phyloP scores from a whole-genome alignment of 495 filamentous ascomycete genomes.

The Cercophora newfieldiana region DNA sequence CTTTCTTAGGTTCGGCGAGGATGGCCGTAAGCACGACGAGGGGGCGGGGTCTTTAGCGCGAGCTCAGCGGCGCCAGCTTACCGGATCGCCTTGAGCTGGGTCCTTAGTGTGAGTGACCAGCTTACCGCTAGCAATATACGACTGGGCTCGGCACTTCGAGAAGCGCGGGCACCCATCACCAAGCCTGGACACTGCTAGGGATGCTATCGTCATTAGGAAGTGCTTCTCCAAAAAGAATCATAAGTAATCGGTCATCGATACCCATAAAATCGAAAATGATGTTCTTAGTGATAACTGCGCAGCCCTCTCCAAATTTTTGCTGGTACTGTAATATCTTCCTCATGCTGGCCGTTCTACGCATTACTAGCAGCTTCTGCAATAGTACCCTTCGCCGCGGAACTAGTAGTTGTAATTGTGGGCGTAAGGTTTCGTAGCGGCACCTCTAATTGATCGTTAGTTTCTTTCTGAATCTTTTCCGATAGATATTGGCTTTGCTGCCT shows the following conservation, averaged over 20 bases:
- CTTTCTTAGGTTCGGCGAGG: slow-evolving; percentile 1
- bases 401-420: slow-evolving; percentile 6
- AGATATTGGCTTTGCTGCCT: slow-evolving; percentile 1
- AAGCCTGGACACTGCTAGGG: not conserved
- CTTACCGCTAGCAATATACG: slow-evolving; percentile 4
- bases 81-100: slow-evolving; percentile 3
- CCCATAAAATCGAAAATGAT: slow-evolving; percentile 4
- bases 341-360: not conserved
- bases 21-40: not conserved
- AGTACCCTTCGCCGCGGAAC: slow-evolving; percentile 8
- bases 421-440: slow-evolving; percentile 2
- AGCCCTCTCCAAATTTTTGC: slow-evolving; percentile 9
- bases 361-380: slow-evolving; percentile 10
- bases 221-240: slow-evolving; percentile 1
- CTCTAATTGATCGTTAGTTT: slow-evolving; percentile 5
- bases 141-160: slow-evolving; percentile 1
- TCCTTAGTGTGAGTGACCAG: slow-evolving; percentile 1
- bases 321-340: slow-evolving; percentile 9
- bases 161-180: not conserved
- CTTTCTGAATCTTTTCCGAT: slow-evolving; percentile 7
- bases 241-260: not conserved
- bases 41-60: slow-evolving; percentile 6
- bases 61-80: slow-evolving; percentile 1
- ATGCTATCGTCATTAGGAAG: slow-evolving; percentile 2
- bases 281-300: slow-evolving; percentile 4